Base-by-base conservation (phyloP, 169 alveolate species). In the Plasmodium adleri region DNA sequence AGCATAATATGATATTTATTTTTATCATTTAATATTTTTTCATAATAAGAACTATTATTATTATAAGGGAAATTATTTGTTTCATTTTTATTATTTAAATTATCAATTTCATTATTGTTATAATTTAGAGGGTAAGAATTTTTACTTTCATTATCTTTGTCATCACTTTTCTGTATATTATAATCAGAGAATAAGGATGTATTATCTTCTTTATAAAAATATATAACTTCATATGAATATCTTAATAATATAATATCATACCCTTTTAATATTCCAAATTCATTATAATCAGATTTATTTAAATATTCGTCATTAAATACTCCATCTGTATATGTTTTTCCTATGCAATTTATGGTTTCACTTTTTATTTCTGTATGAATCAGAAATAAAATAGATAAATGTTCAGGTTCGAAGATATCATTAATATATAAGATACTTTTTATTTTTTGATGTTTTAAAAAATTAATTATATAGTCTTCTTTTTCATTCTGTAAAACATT, bases 361-460 rank as follows among this genome's bases (percentile, higher is more conserved):
- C 64, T 64, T 78, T 78, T 76, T 28, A 64, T 58, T 50, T 24
- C 67, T 54, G 89, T 13, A 43, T 63, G 10, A 58, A 63, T 39
- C 28, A 78, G 67, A 78, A 78, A 66, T 13, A 78, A 8, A 15
- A 78, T 78, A 52, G 89, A 78, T 20, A 78, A 64, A 52, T 50
- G 39, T 7, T 67, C 75, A 50, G 89, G 76, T 24, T 78, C 89
- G 54, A 78, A 78, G 39, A 78, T 64, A 43, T 78, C 89, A 59
- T 78, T 78, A 59, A 78, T 66, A 78, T 78, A 78, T 22, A 78
- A 52, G 78, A 78, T 78, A 66, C 89, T 78, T 66, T 78, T 78
- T 50, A 78, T 78, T 58, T 78, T 78, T 50, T 78, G 76, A 9
- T 66, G 64, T 78, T 78, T 63, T 78, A 78, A 64, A 78, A 39